Base-by-base conservation (phyloP, 2,329 filamentous ascomycete genomes). In the Penicillium expansum region DNA sequence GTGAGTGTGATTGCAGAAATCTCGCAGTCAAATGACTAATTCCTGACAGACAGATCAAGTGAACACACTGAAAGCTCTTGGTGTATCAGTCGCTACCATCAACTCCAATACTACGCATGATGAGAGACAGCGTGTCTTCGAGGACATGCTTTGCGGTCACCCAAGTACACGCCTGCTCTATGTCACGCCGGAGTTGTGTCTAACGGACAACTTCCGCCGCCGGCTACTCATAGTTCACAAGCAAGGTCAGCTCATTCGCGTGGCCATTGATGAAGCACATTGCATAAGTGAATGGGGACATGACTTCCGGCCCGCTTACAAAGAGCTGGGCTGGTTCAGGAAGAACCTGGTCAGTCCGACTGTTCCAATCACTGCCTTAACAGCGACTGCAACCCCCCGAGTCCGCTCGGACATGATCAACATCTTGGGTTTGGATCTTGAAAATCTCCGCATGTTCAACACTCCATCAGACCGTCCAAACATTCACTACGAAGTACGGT, bases 251-350 rank as follows among this genome's bases (percentile, higher is more conserved):
- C 83, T 97, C n/a, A 88, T 89, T 10, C 86, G 93, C 14, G 85
- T 97, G 61, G 93, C 90, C 47, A 87, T 97, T 56, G 93, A 97
- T 69, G 93, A 97, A 76, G 93, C 93, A 2, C 93, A 97, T 73
- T 97, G 93, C 73, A 96, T 97, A 65, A 96, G 91, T 24, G 92
- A 97, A 86, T 97, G 93, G 93, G 93, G 93, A 1, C 92, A 97
- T 72, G 93, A 97, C 73, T 97, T 97, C 71, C 88, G 93, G n/a
- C 90, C 88, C 35, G 90, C 92, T 56, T 97, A 96, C 75, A 92
- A 94, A 69, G 84, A 88, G 20, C 82, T 97, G 7, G 87, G 85
- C 2, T 97, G 91, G 86, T 94, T 97, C 78, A 72, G 65, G 44
- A 88, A 90, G 64, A 82, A 85, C 48, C 67, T 79, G 14, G 69